These are phyloP conservation scores for Dipodascus geniculatus DNA, from an alignment of 805 yeast genomes.

Conservation along the genomic window DNA sequence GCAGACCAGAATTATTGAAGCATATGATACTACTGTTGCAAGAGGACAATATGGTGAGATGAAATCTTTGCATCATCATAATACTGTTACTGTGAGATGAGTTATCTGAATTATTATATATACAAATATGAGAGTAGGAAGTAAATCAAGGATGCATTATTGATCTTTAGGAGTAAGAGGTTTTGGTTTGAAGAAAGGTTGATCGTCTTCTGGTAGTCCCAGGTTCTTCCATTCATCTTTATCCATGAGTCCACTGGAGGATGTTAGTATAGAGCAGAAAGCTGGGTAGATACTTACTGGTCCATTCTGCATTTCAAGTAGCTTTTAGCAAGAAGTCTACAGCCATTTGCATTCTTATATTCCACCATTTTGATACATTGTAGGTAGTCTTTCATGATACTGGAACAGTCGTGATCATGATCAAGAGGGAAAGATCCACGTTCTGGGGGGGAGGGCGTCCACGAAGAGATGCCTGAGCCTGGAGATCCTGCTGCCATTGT, in stretches of 20 bases:
- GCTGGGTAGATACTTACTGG: conserved; percentile 28
- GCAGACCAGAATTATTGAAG: conserved; percentile 80
- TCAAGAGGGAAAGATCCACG: conserved; percentile 94
- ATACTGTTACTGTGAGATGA: neutral
- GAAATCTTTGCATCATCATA: conserved; percentile 14
- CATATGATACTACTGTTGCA: conserved; percentile 86
- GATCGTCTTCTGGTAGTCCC: conserved; percentile 45
- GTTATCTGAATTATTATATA: neutral
- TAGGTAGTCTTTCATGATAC: conserved; percentile 62
- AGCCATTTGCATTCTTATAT: conserved; percentile 84
- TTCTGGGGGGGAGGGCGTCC: conserved; percentile 81
- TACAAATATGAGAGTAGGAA: conserved; percentile 30
- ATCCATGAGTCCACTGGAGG: conserved; percentile 40
- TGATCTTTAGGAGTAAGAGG: neutral
- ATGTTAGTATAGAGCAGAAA: neutral
- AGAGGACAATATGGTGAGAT: conserved; percentile 64
- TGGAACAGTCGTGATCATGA: conserved; percentile 73
- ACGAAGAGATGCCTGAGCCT: conserved; percentile 18
- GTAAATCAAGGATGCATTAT: no score
- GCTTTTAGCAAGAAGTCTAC: conserved; percentile 70
- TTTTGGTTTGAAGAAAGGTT: neutral
- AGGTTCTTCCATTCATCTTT: conserved; percentile 47
- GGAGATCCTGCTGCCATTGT: conserved; percentile 11
- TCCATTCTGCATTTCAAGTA: conserved; percentile 88
- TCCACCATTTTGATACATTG: conserved; percentile 65